Evolutionary conservation across 2,329 filamentous ascomycete species (phyloP).

Genomic region (Diplodia sapinea): DNA sequence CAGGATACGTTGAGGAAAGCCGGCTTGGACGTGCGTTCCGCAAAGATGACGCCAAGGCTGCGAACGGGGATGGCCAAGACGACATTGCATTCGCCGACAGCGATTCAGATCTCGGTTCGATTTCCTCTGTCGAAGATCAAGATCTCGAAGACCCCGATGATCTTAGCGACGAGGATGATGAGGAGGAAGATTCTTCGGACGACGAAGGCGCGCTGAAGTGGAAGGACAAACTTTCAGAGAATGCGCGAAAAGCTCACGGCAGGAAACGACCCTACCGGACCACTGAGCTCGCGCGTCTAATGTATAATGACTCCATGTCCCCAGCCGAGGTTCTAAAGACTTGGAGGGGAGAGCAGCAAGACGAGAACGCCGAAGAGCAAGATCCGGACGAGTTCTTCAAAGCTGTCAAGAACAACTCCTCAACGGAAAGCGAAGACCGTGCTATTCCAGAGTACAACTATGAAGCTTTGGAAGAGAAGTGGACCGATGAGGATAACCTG

Average conservation of each 20-base stretch:
- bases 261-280: conserved; percentile 76
- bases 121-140: conserved; percentile 69
- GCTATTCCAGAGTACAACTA: conserved; percentile 81
- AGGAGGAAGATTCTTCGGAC: conserved; percentile 58
- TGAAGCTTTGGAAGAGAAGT: conserved; percentile 79
- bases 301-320: conserved; percentile 83
- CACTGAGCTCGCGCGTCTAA: conserved; percentile 80
- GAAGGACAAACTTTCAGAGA: conserved; percentile 85
- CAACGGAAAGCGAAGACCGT: conserved; percentile 69
- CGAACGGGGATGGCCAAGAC: conserved; percentile 52
- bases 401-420: conserved; percentile 58
- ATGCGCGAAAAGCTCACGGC: conserved; percentile 73
- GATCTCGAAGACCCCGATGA: conserved; percentile 57
- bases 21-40: conserved; percentile 61
- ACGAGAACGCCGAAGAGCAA: conserved; percentile 57
- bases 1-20: conserved; percentile 52
- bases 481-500: conserved; percentile 79
- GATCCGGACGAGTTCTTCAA: conserved; percentile 70
- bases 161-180: conserved; percentile 57
- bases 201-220: conserved; percentile 78
- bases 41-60: conserved; percentile 51
- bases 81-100: conserved; percentile 93
- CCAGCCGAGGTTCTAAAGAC: conserved; percentile 75
- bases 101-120: conserved; percentile 91
- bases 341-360: conserved; percentile 72